Percentiles rank a stretch among this genome's conserved stretches.
phyloP scores from a whole-genome alignment of 768 basidiomycete genomes.

The Cystobasidiopsis lactophilus region DNA sequence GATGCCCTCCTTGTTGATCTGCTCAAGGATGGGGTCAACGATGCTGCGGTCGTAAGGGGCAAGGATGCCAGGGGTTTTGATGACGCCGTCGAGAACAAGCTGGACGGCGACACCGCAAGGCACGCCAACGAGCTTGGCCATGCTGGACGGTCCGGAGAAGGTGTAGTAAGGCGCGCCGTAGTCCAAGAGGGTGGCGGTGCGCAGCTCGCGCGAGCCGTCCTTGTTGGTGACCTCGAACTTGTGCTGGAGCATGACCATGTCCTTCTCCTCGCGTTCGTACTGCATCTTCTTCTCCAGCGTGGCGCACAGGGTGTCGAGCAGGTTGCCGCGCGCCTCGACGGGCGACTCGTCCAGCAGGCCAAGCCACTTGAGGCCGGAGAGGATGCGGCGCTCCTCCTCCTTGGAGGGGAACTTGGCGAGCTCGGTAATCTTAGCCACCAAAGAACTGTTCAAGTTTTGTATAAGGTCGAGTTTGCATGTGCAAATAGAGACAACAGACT shows the following conservation, averaged over 20 bases:
- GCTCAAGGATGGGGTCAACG: slow-evolving; percentile 18
- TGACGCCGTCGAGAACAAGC: slow-evolving; percentile 65
- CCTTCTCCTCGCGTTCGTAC: slow-evolving; percentile 72
- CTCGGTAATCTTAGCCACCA: slow-evolving; percentile 47
- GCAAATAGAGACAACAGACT: slow-evolving; percentile 10
- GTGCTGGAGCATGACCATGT: slow-evolving; percentile 95
- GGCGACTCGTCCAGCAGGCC: slow-evolving; percentile 57
- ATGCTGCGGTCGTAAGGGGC: slow-evolving; percentile 44
- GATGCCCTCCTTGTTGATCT: slow-evolving; percentile 23
- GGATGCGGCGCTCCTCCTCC: slow-evolving; percentile 49
- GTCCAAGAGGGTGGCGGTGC: slow-evolving; percentile 75
- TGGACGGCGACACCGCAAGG: slow-evolving; percentile 88
- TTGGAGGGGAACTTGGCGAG: slow-evolving; percentile 49
- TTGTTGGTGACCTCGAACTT: slow-evolving; percentile 72
- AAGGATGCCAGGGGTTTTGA: slow-evolving; percentile 54
- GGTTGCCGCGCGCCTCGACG: slow-evolving; percentile 37
- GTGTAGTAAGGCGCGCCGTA: slow-evolving; percentile 43
- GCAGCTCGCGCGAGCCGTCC: slow-evolving; percentile 36
- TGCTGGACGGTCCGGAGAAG: slow-evolving; percentile 30
- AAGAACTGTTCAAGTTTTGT: slow-evolving; percentile 31
- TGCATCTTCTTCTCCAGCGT: slow-evolving; percentile 76
- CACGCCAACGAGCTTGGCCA: slow-evolving; percentile 76
- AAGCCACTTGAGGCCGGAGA: slow-evolving; percentile 79
- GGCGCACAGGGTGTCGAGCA: slow-evolving; percentile 83
- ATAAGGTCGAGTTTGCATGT: neutral